These are phyloP conservation scores for Coelomomyces lativittatus DNA, from an alignment of 371 early-diverging fungal species.

Conservation along the genomic window DNA sequence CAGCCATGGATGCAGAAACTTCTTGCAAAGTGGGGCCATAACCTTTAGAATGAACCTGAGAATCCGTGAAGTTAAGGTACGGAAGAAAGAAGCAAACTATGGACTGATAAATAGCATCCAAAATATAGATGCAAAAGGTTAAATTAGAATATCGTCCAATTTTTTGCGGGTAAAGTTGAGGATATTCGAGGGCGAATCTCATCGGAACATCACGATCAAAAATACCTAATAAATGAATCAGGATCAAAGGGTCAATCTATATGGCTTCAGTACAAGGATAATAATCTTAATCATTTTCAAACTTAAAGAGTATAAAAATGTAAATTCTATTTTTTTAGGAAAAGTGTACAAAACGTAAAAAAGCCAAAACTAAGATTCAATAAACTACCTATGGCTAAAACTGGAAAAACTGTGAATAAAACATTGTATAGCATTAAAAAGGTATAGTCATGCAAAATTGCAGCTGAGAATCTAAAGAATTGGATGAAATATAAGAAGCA, in stretches of 20 bases:
- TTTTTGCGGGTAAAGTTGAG: constrained; percentile 70
- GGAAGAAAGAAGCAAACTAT: constrained; percentile 59
- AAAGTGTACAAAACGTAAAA: too few relatives aligned
- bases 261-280: background rate
- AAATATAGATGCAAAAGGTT: constrained; percentile 61
- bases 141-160: constrained; percentile 59
- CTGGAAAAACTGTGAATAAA: constrained; percentile 51
- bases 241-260: too few relatives aligned
- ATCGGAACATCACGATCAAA: constrained; percentile 78
- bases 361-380: too few relatives aligned
- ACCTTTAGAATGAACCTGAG: constrained; percentile 29
- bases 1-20: constrained; percentile 57
- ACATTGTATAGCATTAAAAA: constrained; percentile 40
- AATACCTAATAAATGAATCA: constrained; percentile 53
- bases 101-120: constrained; percentile 76
- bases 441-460: constrained; percentile 9
- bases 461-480: constrained; percentile 23
- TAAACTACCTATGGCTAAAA: too few relatives aligned
- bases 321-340: too few relatives aligned
- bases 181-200: constrained; percentile 49
- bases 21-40: constrained; percentile 44
- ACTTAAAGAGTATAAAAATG: too few relatives aligned
- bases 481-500: too few relatives aligned
- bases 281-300: background rate
- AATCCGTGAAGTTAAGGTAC: constrained; percentile 18